Conservation (phyloP, 352 stramenopile genomes). For the Globisporangium ultimum region DNA sequence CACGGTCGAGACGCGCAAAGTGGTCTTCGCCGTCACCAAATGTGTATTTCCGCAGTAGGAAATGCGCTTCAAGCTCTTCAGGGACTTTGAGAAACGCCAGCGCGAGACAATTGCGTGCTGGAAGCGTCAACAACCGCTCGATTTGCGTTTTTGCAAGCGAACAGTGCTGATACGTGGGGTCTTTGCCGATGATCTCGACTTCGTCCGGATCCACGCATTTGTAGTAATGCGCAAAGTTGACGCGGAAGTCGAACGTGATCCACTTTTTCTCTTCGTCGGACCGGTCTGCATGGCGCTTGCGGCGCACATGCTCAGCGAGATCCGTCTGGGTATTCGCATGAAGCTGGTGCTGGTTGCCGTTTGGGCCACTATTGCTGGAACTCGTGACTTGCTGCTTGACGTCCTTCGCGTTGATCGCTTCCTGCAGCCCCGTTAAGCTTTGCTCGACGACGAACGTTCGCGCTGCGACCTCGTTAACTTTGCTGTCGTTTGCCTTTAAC, state of each 20-base stretch:
- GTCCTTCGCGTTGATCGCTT: constrained; percentile 18
- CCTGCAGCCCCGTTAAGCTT: constrained; percentile 21
- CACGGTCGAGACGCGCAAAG: constrained; percentile 39
- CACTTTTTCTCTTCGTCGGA: constrained; percentile 60
- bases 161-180: constrained; percentile 46
- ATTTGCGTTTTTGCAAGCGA: constrained; percentile 42
- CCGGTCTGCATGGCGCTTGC: constrained; percentile 46
- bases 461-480: constrained; percentile 33
- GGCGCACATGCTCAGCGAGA: constrained; percentile 34
- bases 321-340: constrained; percentile 3
- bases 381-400: not conserved
- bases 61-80: constrained; percentile 55
- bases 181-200: constrained; percentile 58
- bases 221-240: constrained; percentile 69
- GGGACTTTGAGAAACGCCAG: constrained; percentile 65
- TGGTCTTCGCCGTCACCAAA: constrained; percentile 66
- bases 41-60: constrained; percentile 64
- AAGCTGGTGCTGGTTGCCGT: not conserved
- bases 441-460: constrained; percentile 40
- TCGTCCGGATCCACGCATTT: constrained; percentile 45
- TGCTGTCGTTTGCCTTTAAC: constrained; percentile 18
- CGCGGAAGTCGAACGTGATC: constrained; percentile 59
- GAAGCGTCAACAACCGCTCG: constrained; percentile 47
- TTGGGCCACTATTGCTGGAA: too few relatives aligned
- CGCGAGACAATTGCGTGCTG: constrained; percentile 59